These are phyloP conservation scores for Rhynchosporium graminicola DNA, from an alignment of 2,329 filamentous ascomycete genomes.

Conservation along the genomic window DNA sequence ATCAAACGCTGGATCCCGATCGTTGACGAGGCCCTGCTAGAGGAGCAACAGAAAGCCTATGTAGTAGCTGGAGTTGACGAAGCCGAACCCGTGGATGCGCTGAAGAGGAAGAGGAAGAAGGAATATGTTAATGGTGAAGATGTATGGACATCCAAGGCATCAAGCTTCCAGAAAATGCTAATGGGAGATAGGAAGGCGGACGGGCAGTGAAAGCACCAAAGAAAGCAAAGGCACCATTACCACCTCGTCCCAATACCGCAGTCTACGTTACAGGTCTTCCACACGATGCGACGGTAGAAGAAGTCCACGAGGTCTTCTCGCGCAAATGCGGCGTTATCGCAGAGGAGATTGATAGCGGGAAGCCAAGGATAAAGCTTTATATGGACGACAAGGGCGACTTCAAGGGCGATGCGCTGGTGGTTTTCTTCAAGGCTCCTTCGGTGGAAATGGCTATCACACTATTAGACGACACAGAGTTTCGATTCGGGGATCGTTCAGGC, in stretches of 20 bases:
- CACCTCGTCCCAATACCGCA: conserved; percentile 72
- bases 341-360: conserved; percentile 87
- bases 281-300: conserved; percentile 72
- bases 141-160: conserved; percentile 42
- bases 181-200: conserved; percentile 36
- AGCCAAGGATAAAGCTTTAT: conserved; percentile 92
- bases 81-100: conserved; percentile 49
- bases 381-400: conserved; percentile 77
- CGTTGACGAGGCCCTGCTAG: conserved; percentile 61
- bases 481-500: conserved; percentile 54
- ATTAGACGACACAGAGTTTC: conserved; percentile 80
- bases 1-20: conserved; percentile 74
- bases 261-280: conserved; percentile 91
- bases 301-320: conserved; percentile 82
- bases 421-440: conserved; percentile 95
- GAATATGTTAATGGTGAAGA: conserved; percentile 50
- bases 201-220: conserved; percentile 40
- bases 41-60: conserved; percentile 63
- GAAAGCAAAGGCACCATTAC: conserved; percentile 40
- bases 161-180: conserved; percentile 13
- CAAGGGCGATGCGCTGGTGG: conserved; percentile 90
- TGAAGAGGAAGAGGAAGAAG: conserved; percentile 54
- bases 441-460: conserved; percentile 82
- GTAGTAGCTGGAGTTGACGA: conserved; percentile 61
- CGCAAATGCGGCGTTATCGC: conserved; percentile 86